These are phyloP conservation scores for Massariosphaeria phaeospora DNA, from an alignment of 495 filamentous ascomycete genomes.

Conservation along the genomic window DNA sequence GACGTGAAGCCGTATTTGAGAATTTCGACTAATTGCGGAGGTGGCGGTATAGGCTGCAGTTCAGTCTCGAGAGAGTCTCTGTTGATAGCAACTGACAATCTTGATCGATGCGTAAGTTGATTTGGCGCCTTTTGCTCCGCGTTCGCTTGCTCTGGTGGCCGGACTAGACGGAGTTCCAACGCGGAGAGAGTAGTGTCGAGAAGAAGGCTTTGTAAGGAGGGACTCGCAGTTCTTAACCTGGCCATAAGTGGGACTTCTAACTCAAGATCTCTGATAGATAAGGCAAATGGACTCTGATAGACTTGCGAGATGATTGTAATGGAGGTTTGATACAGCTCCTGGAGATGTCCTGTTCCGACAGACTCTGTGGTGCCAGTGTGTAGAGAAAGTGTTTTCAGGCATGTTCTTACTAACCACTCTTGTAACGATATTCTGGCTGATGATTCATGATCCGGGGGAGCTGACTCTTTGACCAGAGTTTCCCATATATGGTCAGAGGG, in stretches of 20 bases:
- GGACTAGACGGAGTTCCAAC: slow-evolving; percentile 26
- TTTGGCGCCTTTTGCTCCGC: background rate
- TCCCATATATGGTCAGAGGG: slow-evolving; percentile 58
- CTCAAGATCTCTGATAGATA: slow-evolving; percentile 60
- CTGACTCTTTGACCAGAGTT: slow-evolving; percentile 48
- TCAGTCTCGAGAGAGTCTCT: slow-evolving; percentile 17
- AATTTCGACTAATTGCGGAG: slow-evolving; percentile 71
- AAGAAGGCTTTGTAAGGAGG: slow-evolving; percentile 34
- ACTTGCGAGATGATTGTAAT: slow-evolving; percentile 71
- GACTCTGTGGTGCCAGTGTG: background rate
- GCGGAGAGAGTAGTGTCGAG: slow-evolving; percentile 29
- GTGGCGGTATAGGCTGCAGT: slow-evolving; percentile 45
- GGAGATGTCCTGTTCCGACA: slow-evolving; percentile 9
- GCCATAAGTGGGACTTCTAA: slow-evolving; percentile 70
- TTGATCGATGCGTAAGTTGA: slow-evolving; percentile 3
- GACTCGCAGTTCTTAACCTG: slow-evolving; percentile 58
- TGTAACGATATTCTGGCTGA: slow-evolving; percentile 48
- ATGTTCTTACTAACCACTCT: slow-evolving; percentile 57
- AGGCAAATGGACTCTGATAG: slow-evolving; percentile 63
- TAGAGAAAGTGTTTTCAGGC: slow-evolving; percentile 24
- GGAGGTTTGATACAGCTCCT: slow-evolving; percentile 63
- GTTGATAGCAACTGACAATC: slow-evolving; percentile 18
- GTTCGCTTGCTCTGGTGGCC: background rate
- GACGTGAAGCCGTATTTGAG: slow-evolving; percentile 78
- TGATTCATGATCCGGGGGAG: slow-evolving; percentile 32